Evolutionary conservation across 495 filamentous ascomycete genomes (phyloP), one percentile per base, ranked within the genome.

Genomic region (Daldinia decipiens): DNA sequence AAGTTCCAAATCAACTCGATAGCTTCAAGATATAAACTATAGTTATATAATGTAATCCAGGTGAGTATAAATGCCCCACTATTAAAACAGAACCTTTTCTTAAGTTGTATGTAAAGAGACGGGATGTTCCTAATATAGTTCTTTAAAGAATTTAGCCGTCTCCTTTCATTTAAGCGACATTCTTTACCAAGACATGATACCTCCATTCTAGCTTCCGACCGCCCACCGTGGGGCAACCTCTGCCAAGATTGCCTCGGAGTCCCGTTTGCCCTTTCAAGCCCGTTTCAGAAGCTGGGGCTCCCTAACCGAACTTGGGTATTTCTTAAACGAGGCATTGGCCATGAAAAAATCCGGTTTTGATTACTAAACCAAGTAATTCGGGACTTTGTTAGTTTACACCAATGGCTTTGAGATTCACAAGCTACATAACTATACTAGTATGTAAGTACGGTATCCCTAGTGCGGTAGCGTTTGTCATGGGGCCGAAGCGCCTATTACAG

Each of bases 401-500:
- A 27, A 32, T 36, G 55, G 38, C 9, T 56, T 82, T 1, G 63
- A 62, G 9, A 79, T 83, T 67, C 74, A 72, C 36, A 70, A 80
- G 12, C 74, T 72, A 21, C 83, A 7, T 29, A 27, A 1, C 2
- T 82, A 84, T 45, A 60, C 85, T 24, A 24, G 21, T 2, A 77
- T n/a, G 83, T 1, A 82, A 82, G 17, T 81, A 85, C 58, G 83
- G 84, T 65, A 83, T 84, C 60, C 82, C 82, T 1, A 81, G 79
- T 27, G 82, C 84, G 79, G 77, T 83, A 47, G 81, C 82, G 0
- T 79, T 77, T 45, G 76, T 79, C 2, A 80, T 82, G 64, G 81
- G 75, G 3, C 62, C 71, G 3, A 77, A 68, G 8, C 77, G 78
- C 58, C 73, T 78, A 0, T 61, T 76, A 0, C 57, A 74, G 17